phyloP scores from a whole-genome alignment of 495 filamentous ascomycete genomes.

The Xylaria curta region DNA sequence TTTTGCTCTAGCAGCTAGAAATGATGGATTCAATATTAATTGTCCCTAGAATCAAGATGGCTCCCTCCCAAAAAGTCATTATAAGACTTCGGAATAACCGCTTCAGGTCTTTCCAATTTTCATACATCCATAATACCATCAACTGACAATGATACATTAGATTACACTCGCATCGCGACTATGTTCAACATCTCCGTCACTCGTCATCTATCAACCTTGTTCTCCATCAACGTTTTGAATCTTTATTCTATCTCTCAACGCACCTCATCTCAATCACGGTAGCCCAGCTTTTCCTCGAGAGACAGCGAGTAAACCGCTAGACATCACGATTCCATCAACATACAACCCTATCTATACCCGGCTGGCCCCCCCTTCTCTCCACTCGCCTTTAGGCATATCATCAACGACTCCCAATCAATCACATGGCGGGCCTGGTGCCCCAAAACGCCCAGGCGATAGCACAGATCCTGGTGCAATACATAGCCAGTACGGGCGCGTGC shows the following conservation, averaged over 20 bases:
- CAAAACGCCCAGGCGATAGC: conserved; percentile 43
- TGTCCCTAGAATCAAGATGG: not conserved
- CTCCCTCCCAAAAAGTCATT: conserved; percentile 2
- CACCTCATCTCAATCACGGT: not conserved
- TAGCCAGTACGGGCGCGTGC: conserved; percentile 25
- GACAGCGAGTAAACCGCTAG: not conserved
- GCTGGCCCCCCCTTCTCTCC: not conserved
- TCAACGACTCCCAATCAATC: not conserved
- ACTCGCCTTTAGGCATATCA: not conserved
- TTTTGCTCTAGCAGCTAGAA: not conserved
- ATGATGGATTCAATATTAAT: not conserved
- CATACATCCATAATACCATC: not conserved
- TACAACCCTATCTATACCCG: not conserved
- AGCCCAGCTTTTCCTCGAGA: not conserved
- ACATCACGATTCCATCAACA: not conserved
- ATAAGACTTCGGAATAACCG: conserved; percentile 6
- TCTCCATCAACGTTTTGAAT: not conserved
- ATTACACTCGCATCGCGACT: not conserved
- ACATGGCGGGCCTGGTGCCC: conserved; percentile 17
- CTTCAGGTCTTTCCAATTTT: not conserved
- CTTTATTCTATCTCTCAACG: not conserved
- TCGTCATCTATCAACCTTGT: not conserved
- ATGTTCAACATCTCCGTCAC: not conserved
- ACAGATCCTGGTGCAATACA: conserved; percentile 38
- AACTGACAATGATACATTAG: not conserved